Conservation (phyloP, 495 filamentous ascomycete genomes). For the Hypoxylon perforatum region DNA sequence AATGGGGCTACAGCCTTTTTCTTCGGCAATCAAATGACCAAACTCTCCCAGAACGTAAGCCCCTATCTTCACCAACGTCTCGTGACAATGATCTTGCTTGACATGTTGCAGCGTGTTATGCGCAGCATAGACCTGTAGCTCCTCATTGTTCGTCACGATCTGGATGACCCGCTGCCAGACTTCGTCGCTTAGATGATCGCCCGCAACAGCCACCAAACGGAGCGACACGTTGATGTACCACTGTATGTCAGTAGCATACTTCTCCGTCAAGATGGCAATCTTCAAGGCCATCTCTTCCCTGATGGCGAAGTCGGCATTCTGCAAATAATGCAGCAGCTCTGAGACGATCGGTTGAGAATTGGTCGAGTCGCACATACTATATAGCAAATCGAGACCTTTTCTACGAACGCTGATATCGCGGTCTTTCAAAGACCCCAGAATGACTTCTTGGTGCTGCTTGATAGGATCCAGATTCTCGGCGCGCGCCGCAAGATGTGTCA, state of each 20-base stretch:
- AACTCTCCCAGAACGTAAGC: constrained; percentile 97
- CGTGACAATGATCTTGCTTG: constrained; percentile 92
- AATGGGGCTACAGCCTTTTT: constrained; percentile 90
- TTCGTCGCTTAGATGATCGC: constrained; percentile 98
- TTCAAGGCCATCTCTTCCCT: constrained; percentile 99
- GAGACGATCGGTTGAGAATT: constrained; percentile 93
- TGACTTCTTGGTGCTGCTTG: constrained; percentile 97
- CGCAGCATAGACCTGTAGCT: constrained; percentile 95
- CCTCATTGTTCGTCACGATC: constrained; percentile 99
- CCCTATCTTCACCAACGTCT: constrained; percentile 97
- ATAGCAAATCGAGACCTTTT: constrained; percentile 94
- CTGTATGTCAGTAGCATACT: constrained; percentile 97
- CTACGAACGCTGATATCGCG: constrained; percentile 96
- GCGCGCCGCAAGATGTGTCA: constrained; percentile 97
- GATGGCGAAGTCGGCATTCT: constrained; percentile 96
- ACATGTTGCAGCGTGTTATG: constrained; percentile 90
- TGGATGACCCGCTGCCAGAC: constrained; percentile 99
- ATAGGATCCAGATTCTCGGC: constrained; percentile 97
- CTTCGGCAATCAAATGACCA: constrained; percentile 97
- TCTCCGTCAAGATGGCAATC: constrained; percentile 97
- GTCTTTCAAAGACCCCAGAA: constrained; percentile 92
- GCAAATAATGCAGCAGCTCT: constrained; percentile 93
- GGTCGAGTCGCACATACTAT: constrained; percentile 98
- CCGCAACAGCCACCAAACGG: constrained; percentile 93
- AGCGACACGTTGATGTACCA: constrained; percentile 99